These are phyloP conservation scores for Cryphonectria nitschkei DNA, from an alignment of 2,329 filamentous ascomycete species.

Conservation along the genomic window DNA sequence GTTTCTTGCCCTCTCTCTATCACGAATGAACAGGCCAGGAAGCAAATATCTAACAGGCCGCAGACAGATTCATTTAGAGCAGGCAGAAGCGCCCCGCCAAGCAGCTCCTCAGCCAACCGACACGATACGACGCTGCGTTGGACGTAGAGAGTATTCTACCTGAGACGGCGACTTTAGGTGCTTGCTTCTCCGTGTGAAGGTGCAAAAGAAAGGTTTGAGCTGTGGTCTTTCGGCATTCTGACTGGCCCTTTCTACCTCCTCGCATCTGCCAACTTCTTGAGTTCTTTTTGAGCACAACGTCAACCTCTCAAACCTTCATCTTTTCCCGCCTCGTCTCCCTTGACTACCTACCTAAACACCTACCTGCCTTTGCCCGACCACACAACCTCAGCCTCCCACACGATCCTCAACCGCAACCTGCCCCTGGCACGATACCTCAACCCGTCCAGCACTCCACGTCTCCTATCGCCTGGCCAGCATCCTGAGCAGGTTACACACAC, in stretches of 20 bases:
- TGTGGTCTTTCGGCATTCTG: slow-evolving; percentile 31
- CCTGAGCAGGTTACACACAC: slow-evolving; percentile 26
- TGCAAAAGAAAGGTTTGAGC: slow-evolving; percentile 33
- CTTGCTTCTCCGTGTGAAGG: slow-evolving; percentile 27
- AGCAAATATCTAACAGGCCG: slow-evolving; percentile 14
- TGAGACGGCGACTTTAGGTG: slow-evolving; percentile 21
- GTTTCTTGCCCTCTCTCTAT: not conserved
- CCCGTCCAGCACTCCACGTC: slow-evolving; percentile 16
- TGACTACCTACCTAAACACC: slow-evolving; percentile 15
- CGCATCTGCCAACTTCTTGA: slow-evolving; percentile 26
- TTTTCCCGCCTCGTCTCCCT: slow-evolving; percentile 24
- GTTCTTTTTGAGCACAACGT: slow-evolving; percentile 28
- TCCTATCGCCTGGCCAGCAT: slow-evolving; percentile 26
- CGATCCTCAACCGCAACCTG: slow-evolving; percentile 20
- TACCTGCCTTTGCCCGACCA: slow-evolving; percentile 24
- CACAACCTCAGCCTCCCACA: slow-evolving; percentile 6
- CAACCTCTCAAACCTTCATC: slow-evolving; percentile 26
- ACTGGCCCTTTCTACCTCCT: slow-evolving; percentile 27
- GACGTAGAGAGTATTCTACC: slow-evolving; percentile 6
- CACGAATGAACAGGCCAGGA: not conserved
- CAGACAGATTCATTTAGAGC: slow-evolving; percentile 27
- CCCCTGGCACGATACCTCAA: slow-evolving; percentile 12
- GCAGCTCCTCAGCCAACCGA: slow-evolving; percentile 18
- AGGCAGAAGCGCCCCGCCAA: slow-evolving; percentile 17
- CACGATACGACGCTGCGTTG: slow-evolving; percentile 9